phyloP scores from a whole-genome alignment of 225 moss, liverwort and hornwort species.

The Pleurozium schreberi region DNA sequence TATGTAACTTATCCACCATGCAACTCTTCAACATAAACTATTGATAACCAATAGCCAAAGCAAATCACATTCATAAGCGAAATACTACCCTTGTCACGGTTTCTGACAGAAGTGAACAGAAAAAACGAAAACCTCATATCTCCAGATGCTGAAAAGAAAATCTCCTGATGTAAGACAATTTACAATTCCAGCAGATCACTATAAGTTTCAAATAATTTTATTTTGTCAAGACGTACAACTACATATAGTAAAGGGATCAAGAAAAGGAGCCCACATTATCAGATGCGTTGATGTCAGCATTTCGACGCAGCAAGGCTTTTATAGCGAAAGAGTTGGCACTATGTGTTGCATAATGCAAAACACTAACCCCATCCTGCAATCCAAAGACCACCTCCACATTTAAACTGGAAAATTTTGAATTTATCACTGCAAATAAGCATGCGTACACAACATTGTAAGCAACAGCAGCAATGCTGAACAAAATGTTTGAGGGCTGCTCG shows the following conservation, averaged over 20 bases:
- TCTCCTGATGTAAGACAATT: background rate
- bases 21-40: background rate
- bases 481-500: background rate
- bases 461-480: background rate
- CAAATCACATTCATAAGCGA: background rate
- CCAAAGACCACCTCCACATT: conserved; percentile 6
- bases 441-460: background rate
- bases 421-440: background rate
- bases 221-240: background rate
- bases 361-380: conserved; percentile 52
- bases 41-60: background rate
- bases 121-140: background rate
- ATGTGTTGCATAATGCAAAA: conserved; percentile 67
- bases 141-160: background rate
- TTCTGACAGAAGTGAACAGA: background rate
- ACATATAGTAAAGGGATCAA: background rate
- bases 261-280: conserved; percentile 39
- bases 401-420: background rate
- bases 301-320: conserved; percentile 52
- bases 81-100: background rate
- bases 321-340: conserved; percentile 39
- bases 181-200: background rate
- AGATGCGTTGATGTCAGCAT: conserved; percentile 46
- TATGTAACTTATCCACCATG: background rate
- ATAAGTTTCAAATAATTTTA: background rate